Conservation (phyloP, 768 basidiomycete species). For the Tulasnella sp. region DNA sequence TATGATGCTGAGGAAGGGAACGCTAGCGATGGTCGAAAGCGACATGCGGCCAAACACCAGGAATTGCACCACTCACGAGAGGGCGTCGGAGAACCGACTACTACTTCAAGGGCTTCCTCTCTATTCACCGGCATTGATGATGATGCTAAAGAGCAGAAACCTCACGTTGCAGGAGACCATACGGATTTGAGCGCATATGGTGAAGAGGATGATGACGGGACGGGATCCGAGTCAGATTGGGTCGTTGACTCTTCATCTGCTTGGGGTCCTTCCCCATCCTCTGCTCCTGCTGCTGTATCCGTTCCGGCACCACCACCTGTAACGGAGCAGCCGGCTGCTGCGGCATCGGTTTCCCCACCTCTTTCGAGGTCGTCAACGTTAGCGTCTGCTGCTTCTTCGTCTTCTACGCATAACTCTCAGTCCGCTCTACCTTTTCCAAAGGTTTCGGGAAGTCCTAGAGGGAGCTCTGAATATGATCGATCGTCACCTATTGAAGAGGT, state of each 20-base stretch:
- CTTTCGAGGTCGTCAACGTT: slow-evolving; percentile 13
- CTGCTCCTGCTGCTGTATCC: slow-evolving; percentile 3
- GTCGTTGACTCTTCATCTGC: slow-evolving; percentile 6
- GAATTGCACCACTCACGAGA: background rate
- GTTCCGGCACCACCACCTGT: slow-evolving; percentile 14
- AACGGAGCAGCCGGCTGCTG: slow-evolving; percentile 6
- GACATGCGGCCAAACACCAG: background rate
- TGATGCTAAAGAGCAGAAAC: slow-evolving; percentile 6
- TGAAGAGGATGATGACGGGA: slow-evolving; percentile 12
- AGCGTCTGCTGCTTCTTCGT: slow-evolving; percentile 12
- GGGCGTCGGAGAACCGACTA: slow-evolving; percentile 1
- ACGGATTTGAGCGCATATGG: slow-evolving; percentile 6
- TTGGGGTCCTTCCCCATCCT: slow-evolving; percentile 7
- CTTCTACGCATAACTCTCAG: slow-evolving; percentile 4
- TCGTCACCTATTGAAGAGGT: background rate
- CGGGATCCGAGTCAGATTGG: too few relatives aligned
- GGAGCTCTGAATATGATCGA: slow-evolving; percentile 13
- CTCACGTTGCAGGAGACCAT: background rate
- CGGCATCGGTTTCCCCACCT: background rate
- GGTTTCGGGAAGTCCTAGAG: slow-evolving; percentile 4
- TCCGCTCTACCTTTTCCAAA: background rate
- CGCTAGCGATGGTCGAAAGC: slow-evolving; percentile 22
- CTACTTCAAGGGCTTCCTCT: slow-evolving; percentile 1
- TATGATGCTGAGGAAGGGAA: slow-evolving; percentile 32
- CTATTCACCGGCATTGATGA: slow-evolving; percentile 2